Base-by-base conservation (phyloP, 1,284 basidiomycete species). In the Papiliotrema nemorosa region DNA sequence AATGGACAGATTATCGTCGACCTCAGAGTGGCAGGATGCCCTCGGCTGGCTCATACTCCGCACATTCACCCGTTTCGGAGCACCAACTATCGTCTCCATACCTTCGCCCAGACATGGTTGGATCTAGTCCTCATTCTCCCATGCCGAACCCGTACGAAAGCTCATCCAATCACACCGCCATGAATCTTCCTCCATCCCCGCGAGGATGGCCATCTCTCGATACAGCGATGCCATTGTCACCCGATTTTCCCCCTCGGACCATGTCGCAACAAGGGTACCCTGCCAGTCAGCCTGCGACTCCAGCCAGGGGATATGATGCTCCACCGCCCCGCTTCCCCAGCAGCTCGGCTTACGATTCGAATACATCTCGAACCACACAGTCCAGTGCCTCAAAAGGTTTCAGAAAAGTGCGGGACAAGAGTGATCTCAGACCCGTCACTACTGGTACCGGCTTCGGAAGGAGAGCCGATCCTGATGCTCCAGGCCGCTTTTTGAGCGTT, bases 401-500 rank as follows among this genome's bases (percentile, higher is more conserved):
- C 47, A 55, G 66, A 31, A 55, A 66, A 16, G 59, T 76, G 7
- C 60, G 54, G 21, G 66, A 64, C 50, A 57, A 53, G 41, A 54
- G 44, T 2, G 73, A 74, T 40, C 55, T 74, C 29, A 64, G 57
- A 51, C 67, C 73, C 5, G 45, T 62, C 2, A 53, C 67, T 43
- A 64, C 64, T 49, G 26, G 58, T 7, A 62, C 64, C 47, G 55
- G 68, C 1, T 56, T 55, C 44, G 70, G 69, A 16, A 53, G 71
- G 40, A 50, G 72, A 36, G 72, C 71, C 25, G 72, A 76, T 57
- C 68, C 73, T 7, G 57, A 67, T 43, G 52, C 55, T 9, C 60
- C 70, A 0, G 73, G 72, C 13, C 67, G 62, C 41, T 74, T 59
- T 36, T 57, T 76, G 41, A 73, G 70, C 50, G 73, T 74, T 45